Conservation (phyloP, 192 early-diverging fungal species). For the Paraglomus brasilianum region DNA sequence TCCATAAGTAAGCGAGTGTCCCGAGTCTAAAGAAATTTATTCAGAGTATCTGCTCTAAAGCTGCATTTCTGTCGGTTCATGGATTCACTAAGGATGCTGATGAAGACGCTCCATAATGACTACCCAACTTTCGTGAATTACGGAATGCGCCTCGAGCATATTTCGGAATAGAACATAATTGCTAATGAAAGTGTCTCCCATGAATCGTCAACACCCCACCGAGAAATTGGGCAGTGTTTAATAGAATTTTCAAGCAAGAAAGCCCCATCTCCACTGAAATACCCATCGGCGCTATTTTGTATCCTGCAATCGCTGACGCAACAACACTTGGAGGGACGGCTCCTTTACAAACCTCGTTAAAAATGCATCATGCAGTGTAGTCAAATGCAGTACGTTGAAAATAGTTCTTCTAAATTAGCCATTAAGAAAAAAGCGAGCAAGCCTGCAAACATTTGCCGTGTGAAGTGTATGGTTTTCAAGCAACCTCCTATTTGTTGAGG, state of each 20-base stretch:
- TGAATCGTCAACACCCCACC: conserved; percentile 44
- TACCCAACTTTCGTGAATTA: conserved; percentile 40
- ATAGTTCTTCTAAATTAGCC: conserved; percentile 59
- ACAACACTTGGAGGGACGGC: conserved; percentile 62
- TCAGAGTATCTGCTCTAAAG: conserved; percentile 2
- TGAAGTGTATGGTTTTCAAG: too few relatives aligned
- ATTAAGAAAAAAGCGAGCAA: too few relatives aligned
- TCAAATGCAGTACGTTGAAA: conserved; percentile 78
- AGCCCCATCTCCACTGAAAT: conserved; percentile 63
- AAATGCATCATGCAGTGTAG: conserved; percentile 83
- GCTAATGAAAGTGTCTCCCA: conserved; percentile 83
- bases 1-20: conserved; percentile 55
- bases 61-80: background rate
- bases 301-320: conserved; percentile 34
- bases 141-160: conserved; percentile 39
- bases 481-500: too few relatives aligned
- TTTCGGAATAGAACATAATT: conserved; percentile 71
- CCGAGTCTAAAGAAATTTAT: background rate
- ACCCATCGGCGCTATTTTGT: conserved; percentile 23
- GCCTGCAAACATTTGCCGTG: too few relatives aligned
- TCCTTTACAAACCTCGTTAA: conserved; percentile 79
- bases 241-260: conserved; percentile 67
- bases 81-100: conserved; percentile 21
- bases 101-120: conserved; percentile 7
- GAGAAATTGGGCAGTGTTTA: conserved; percentile 72